Percentiles rank a stretch among this genome's conserved stretches.
Evolutionary conservation across 192 early-diverging fungal genomes (phyloP).

Genomic region (Backusella westeae): DNA sequence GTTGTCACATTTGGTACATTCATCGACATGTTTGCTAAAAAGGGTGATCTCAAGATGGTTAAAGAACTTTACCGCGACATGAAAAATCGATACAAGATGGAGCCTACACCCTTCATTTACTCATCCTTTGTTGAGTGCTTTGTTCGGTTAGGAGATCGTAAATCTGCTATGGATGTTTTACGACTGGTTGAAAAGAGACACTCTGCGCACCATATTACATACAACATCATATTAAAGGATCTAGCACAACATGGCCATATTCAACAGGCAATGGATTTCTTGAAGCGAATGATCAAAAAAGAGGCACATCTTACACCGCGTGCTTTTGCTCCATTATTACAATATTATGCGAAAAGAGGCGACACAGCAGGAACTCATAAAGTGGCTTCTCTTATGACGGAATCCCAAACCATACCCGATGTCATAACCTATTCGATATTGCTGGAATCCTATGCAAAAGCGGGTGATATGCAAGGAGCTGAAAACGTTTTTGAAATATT

Average conservation of each 20-base stretch:
- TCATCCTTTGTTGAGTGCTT: conserved; percentile 30
- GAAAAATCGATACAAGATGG: conserved; percentile 30
- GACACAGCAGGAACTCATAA: conserved; percentile 32
- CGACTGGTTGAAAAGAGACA: neutral
- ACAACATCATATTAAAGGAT: conserved; percentile 42
- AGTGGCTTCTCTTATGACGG: conserved; percentile 13
- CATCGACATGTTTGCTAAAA: conserved; percentile 46
- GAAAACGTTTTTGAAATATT: conserved; percentile 79
- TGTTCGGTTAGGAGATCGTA: conserved; percentile 11
- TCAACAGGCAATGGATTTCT: conserved; percentile 38
- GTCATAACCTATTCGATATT: conserved; percentile 64
- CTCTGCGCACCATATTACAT: conserved; percentile 20
- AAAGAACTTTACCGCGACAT: conserved; percentile 46
- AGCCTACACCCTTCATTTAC: conserved; percentile 32
- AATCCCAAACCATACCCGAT: conserved; percentile 1
- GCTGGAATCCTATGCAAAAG: conserved; percentile 72
- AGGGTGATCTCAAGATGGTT: conserved; percentile 35
- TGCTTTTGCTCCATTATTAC: conserved; percentile 45
- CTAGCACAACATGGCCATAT: conserved; percentile 35
- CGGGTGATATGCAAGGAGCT: conserved; percentile 66
- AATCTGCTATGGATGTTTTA: conserved; percentile 22
- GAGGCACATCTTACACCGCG: conserved; percentile 29
- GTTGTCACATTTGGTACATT: conserved; percentile 47
- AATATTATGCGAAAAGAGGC: conserved; percentile 41
- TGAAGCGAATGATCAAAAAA: conserved; percentile 32